Base-by-base conservation (phyloP, 2,329 filamentous ascomycete genomes). In the Ramularia endophylla region DNA sequence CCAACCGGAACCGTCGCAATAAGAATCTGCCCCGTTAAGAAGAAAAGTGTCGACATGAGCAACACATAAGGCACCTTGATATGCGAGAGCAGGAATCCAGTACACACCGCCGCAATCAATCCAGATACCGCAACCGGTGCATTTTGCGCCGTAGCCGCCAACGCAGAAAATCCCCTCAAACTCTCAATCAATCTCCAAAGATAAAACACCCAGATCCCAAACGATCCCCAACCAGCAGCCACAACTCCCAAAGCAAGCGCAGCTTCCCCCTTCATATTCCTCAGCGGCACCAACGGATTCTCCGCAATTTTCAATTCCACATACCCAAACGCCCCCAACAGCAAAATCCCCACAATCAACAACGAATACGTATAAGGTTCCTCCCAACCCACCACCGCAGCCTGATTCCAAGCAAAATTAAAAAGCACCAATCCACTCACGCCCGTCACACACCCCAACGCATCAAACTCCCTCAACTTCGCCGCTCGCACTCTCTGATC, bases 191-290 rank as follows among this genome's bases (percentile, higher is more conserved):
- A 61, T 5, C 56, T 51, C 44, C 56, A 61, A 20, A 52, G 53
- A 47, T 64, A 65, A 50, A 57, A 63, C 34, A 65, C 54, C 63
- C 63, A 65, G 29, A 60, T 55, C 4, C 57, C 56, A 36, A 55
- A 50, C 17, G 38, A 50, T 9, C 46, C 54, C 57, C 57, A 60
- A 3, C 56, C 57, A 2, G 48, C 50, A 4, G 51, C 54, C 17
- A 59, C 52, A 29, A 52, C 54, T 7, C 43, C 54, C 9, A 60
- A 49, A 2, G 54, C 51, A 16, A 58, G 40, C 4, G 45, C 46
- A 9, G 53, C 54, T 30, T 56, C 51, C 15, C 41, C 30, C 30
- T 51, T 44, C 16, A 60, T 36, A 16, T 43, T 54, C 32, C 47
- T 38, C n/a, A 59, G 31, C 11, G 56, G 57, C 8, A 60, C 40